These are phyloP conservation scores for Cafeteria roenbergensis DNA, from an alignment of 108 stramenopile genomes.

Conservation along the genomic window DNA sequence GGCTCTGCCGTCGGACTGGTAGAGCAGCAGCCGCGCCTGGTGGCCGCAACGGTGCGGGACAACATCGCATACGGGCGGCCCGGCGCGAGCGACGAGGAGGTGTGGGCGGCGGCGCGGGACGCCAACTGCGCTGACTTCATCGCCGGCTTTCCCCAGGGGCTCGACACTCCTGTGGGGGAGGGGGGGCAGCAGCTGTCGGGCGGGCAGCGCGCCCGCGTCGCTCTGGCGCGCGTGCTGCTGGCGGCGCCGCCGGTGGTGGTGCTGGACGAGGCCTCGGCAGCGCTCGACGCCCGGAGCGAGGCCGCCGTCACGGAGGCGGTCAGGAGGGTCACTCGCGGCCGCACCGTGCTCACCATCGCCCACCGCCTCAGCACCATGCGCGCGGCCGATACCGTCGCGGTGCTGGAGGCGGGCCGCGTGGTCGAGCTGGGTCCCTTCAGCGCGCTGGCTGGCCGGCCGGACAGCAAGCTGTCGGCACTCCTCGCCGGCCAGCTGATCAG, in stretches of 20 bases:
- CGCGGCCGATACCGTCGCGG: slow-evolving; percentile 3
- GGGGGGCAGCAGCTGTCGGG: slow-evolving; percentile 74
- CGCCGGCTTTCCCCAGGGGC: slow-evolving; percentile 56
- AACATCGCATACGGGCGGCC: slow-evolving; percentile 73
- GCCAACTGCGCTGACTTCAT: slow-evolving; percentile 64
- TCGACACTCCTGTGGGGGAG: slow-evolving; percentile 77
- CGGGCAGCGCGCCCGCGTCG: slow-evolving; percentile 75
- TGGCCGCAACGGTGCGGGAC: slow-evolving; percentile 68
- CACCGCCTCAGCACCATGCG: slow-evolving; percentile 47
- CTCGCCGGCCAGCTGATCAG: too few relatives aligned
- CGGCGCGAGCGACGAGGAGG: slow-evolving; percentile 48
- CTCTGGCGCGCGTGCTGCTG: slow-evolving; percentile 76
- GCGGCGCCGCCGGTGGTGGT: slow-evolving; percentile 61
- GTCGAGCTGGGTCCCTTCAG: slow-evolving; percentile 13
- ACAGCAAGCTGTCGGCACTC: neutral
- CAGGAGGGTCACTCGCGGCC: slow-evolving; percentile 45
- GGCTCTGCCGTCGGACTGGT: slow-evolving; percentile 59
- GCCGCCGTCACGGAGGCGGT: slow-evolving; percentile 58
- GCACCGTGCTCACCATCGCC: slow-evolving; percentile 64
- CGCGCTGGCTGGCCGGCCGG: neutral
- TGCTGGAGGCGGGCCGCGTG: slow-evolving; percentile 9
- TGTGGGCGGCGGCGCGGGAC: slow-evolving; percentile 39
- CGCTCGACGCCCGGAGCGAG: slow-evolving; percentile 60
- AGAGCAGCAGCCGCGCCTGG: slow-evolving; percentile 73
- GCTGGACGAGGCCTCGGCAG: slow-evolving; percentile 68